Evolutionary conservation across 345 rosid genomes (phyloP).

Genomic region (Aethionema arabicum): DNA sequence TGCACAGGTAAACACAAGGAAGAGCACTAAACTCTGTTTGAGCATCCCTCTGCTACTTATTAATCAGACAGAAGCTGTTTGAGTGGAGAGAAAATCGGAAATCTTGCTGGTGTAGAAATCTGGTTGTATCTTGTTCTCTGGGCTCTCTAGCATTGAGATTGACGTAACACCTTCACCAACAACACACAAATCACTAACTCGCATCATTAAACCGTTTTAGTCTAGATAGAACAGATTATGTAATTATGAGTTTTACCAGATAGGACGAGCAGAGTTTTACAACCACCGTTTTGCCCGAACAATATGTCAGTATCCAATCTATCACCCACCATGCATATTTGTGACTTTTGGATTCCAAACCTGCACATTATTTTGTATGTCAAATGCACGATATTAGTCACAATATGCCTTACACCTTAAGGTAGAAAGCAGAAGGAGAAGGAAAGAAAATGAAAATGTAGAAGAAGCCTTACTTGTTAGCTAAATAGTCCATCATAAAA

Average conservation of each 20-base stretch:
- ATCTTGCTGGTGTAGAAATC: conserved; percentile 85
- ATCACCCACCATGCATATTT: conserved; percentile 99
- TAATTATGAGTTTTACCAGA: conserved; percentile 56
- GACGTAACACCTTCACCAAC: conserved; percentile 66
- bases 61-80: conserved; percentile 67
- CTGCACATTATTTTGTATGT: conserved; percentile 38
- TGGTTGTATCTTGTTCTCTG: conserved; percentile 72
- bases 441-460: neutral
- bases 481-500: conserved; percentile 95
- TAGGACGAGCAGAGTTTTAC: conserved; percentile 94
- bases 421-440: neutral
- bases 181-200: neutral
- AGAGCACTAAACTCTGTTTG: neutral
- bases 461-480: conserved; percentile 58
- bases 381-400: conserved; percentile 14
- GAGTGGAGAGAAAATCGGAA: conserved; percentile 72
- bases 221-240: conserved; percentile 2
- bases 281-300: conserved; percentile 88
- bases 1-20: no score
- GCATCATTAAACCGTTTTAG: conserved; percentile 1
- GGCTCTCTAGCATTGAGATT: conserved; percentile 67
- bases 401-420: neutral
- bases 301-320: conserved; percentile 91
- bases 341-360: conserved; percentile 78
- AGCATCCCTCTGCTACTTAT: conserved; percentile 1